phyloP scores from a whole-genome alignment of 257 asterid species.

The Solanum sitiens region DNA sequence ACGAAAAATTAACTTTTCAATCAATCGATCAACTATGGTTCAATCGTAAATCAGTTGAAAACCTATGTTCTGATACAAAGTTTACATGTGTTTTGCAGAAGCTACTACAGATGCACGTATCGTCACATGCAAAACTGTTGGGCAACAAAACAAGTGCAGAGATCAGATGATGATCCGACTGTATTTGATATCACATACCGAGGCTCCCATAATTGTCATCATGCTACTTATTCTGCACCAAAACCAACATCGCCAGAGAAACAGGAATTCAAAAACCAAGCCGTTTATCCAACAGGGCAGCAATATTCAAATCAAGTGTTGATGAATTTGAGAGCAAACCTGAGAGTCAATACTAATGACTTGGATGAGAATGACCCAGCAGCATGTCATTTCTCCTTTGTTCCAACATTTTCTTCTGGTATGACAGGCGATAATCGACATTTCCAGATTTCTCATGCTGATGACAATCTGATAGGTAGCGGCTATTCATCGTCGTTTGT shows the following conservation, averaged over 20 bases:
- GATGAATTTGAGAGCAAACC: constrained; percentile 33
- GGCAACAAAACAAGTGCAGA: constrained; percentile 92
- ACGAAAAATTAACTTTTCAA: background rate
- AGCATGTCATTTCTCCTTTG: constrained; percentile 38
- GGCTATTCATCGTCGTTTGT: constrained; percentile 30
- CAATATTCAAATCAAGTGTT: constrained; percentile 32
- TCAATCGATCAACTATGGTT: background rate
- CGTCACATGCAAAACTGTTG: constrained; percentile 51
- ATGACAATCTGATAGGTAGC: constrained; percentile 25
- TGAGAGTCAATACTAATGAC: constrained; percentile 46
- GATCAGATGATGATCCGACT: constrained; percentile 82
- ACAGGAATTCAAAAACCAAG: constrained; percentile 18
- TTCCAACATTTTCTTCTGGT: constrained; percentile 29
- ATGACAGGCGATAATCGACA: constrained; percentile 17
- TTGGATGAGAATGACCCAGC: constrained; percentile 19
- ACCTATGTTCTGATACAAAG: background rate
- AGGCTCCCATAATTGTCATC: constrained; percentile 59
- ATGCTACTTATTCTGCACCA: constrained; percentile 12
- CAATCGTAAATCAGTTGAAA: background rate
- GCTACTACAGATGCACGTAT: constrained; percentile 85
- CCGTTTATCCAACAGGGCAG: constrained; percentile 10
- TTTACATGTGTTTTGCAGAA: constrained; percentile 35
- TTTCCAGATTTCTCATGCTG: constrained; percentile 29
- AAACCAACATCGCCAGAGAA: constrained; percentile 27
- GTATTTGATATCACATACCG: constrained; percentile 70